phyloP scores from a whole-genome alignment of 371 early-diverging fungal genomes.

The Gilbertella persicaria region DNA sequence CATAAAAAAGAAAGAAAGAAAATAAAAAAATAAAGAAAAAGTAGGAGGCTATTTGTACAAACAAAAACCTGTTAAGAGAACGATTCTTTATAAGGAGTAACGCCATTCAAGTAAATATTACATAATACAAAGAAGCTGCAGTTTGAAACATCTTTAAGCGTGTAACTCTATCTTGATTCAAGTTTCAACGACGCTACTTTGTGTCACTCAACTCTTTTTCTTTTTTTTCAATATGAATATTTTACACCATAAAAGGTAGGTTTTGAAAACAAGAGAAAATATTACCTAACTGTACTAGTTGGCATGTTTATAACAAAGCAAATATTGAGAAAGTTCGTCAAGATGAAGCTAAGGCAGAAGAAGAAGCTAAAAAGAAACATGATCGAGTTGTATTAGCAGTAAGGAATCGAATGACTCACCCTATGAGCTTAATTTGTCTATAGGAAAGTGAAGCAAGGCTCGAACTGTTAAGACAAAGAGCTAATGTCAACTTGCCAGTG shows the following conservation, averaged over 20 bases:
- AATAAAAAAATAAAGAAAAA: constrained; percentile 8
- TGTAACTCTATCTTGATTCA: not conserved
- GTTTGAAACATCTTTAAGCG: not conserved
- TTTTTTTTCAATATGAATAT: constrained; percentile 57
- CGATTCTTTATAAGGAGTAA: constrained; percentile 12
- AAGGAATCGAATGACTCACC: constrained; percentile 14
- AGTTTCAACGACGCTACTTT: not conserved
- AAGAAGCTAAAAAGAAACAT: constrained; percentile 45
- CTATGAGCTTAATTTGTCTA: not conserved
- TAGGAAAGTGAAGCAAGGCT: constrained; percentile 68
- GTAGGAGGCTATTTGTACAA: not conserved
- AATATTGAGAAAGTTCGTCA: constrained; percentile 67
- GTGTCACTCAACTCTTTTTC: not conserved
- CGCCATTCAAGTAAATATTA: constrained; percentile 2
- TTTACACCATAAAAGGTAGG: constrained; percentile 71
- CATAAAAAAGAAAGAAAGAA: constrained; percentile 11
- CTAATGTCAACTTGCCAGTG: constrained; percentile 20
- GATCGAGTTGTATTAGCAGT: constrained; percentile 54
- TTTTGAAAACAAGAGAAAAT: not conserved
- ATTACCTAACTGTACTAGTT: constrained; percentile 37
- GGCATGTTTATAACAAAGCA: constrained; percentile 78
- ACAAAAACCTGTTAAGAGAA: constrained; percentile 24
- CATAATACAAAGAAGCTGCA: not conserved
- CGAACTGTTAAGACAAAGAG: constrained; percentile 49
- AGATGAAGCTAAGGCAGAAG: constrained; percentile 70